Evolutionary conservation across 352 stramenopile genomes (phyloP), one percentile per base, ranked within the genome.

Genomic region (Phytophthora pisi): DNA sequence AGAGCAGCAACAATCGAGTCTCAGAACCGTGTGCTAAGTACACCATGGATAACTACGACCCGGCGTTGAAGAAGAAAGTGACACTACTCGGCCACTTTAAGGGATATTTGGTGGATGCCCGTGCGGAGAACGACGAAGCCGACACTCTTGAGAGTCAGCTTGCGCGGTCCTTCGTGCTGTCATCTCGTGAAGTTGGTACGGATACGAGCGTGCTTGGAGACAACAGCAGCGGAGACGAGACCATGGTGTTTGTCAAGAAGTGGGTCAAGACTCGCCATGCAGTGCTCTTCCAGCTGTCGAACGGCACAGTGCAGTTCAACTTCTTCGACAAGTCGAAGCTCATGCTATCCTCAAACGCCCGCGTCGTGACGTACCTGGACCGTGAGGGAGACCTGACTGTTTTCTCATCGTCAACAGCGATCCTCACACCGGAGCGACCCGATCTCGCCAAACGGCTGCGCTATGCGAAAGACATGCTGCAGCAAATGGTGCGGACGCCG

Each of bases 221-320:
- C 18, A 61, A 61, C 52, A 49, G 50, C 23, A 49, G 50, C 24
- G 56, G 54, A 26, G 58, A 64, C 26, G 24, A 74, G 15, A 69
- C 71, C 13, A 88, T 99, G 75, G 81, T 97, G 10, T 99, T 95
- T 68, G 84, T 99, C 45, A 98, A 98, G 70, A 99, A 99, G 74
- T 99, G 97, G 97, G 88, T 99, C 67, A 97, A 97, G 59, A 99
- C 98, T 23, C 96, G 96, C 47, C 97, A 99, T 68, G 97, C 97
- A 2, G 97, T 99, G 71, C 85, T 99, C 4, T 99, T 99, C 72
- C 93, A 97, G 53, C 77, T 99, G 28, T 98, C 95, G 23, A 98
- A 99, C 78, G 81, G 95, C 55, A 98, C 95, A 30, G 90, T 99
- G 38, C 93, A 98, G 77, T 93, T 97, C 51, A 93, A 98, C 42